Base-by-base conservation (phyloP, 2,329 filamentous ascomycete genomes). In the Chlorencoelia australis region DNA sequence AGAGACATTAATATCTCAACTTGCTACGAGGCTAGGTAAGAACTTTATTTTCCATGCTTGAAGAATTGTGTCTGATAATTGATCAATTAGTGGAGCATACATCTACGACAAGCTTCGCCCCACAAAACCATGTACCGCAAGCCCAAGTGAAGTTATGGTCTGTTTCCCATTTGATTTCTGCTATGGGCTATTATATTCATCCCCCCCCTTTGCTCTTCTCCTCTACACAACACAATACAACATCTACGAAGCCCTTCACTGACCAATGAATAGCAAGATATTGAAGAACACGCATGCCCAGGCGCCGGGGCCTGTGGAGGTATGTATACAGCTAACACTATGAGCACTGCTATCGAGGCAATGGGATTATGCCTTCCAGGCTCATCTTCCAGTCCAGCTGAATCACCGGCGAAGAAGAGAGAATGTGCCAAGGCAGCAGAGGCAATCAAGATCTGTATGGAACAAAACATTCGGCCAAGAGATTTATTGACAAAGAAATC, bases 1-100 rank as follows among this genome's bases (percentile, higher is more conserved):
- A 80, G 82, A 54, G 72, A 76, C 16, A 80, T 95, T 66, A 95
- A 94, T 61, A 84, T 95, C 47, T 82, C 77, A 24, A 88, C 81
- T 5, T 45, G 37, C 16, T 38, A 43, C 19, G 37, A 39, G 19
- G 37, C 37, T 17, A 29, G 30, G 21, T 39, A 32, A 14, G 22
- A 7, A 34, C n/a, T n/a, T n/a, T n/a, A n/a, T n/a, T n/a, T n/a
- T n/a, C n/a, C n/a, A n/a, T n/a, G n/a, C n/a, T n/a, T n/a, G n/a
- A n/a, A n/a, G n/a, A 4, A 9, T 25, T 25, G 10, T 13, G 22
- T 25, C 22, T 25, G 22, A 25, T 25, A 6, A 25, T 13, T n/a
- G 4, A 7, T 9, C 6, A 10, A 22, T 18, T 14, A 39, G 37
- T 10, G 89, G 89, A 5, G 87, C 87, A 8, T 85, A 82, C 56